Percentiles rank a stretch among this genome's conserved stretches.
These are phyloP conservation scores for Rhodotorula toruloides DNA, from an alignment of 768 basidiomycete genomes.

Conservation along the genomic window DNA sequence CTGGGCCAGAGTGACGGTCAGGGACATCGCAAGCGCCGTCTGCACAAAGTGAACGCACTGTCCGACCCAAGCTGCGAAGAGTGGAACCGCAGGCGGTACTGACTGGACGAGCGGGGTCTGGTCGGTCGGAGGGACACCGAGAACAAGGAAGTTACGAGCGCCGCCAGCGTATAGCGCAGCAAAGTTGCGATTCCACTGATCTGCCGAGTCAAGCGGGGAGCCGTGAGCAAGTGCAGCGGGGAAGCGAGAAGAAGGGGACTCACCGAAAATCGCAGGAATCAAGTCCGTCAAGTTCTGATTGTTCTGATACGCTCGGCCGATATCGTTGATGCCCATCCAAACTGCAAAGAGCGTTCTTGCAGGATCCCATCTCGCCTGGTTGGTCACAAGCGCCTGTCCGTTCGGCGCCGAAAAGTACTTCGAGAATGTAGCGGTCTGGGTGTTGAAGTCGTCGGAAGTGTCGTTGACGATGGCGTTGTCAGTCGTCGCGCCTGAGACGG, in stretches of 20 bases:
- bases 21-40: too few relatives aligned
- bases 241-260: neutral
- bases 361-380: slow-evolving; percentile 1
- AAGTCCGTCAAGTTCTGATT: neutral
- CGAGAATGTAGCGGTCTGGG: slow-evolving; percentile 1
- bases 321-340: slow-evolving; percentile 34
- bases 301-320: slow-evolving; percentile 7
- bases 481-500: slow-evolving; percentile 4
- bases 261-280: neutral
- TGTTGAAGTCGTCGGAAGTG: neutral
- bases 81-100: neutral
- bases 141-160: slow-evolving; percentile 27
- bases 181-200: neutral
- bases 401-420: neutral
- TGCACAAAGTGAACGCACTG: neutral
- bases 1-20: neutral
- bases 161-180: neutral
- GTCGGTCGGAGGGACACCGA: slow-evolving; percentile 18
- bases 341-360: slow-evolving; percentile 12
- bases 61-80: neutral
- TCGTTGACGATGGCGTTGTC: slow-evolving; percentile 2
- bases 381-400: neutral
- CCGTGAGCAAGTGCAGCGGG: too few relatives aligned
- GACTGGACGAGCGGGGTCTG: slow-evolving; percentile 4
- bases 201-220: neutral